Conservation (phyloP, 129 eudicot genomes). For the Flaveria brownii region DNA sequence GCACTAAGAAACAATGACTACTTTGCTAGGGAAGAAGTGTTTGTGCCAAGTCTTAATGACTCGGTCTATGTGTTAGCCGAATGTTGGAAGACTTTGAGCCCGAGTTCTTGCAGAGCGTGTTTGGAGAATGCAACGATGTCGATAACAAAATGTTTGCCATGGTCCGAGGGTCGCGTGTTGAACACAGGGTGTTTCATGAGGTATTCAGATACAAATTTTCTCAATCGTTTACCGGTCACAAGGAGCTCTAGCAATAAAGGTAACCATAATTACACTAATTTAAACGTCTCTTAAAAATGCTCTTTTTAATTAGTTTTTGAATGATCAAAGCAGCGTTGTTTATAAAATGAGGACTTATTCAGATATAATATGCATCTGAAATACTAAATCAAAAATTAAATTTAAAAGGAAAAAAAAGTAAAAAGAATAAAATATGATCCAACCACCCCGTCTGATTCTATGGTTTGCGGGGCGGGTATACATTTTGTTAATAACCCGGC, state of each 20-base stretch:
- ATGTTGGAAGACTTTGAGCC: slow-evolving; percentile 71
- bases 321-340: too few species aligned
- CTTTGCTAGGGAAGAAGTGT: slow-evolving; percentile 42
- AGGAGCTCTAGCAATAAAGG: slow-evolving; percentile 46
- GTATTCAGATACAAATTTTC: slow-evolving; percentile 75
- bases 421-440: too few species aligned
- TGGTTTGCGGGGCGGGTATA: too few species aligned
- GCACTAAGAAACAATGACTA: slow-evolving; percentile 41
- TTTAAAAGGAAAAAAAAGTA: too few species aligned
- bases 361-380: too few species aligned
- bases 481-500: too few species aligned
- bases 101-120: slow-evolving; percentile 53
- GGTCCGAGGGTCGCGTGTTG: slow-evolving; percentile 69
- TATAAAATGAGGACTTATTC: too few species aligned
- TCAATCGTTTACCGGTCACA: slow-evolving; percentile 45
- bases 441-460: too few species aligned
- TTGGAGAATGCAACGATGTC: slow-evolving; percentile 55
- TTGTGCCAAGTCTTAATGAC: slow-evolving; percentile 34
- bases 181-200: slow-evolving; percentile 79
- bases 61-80: slow-evolving; percentile 61
- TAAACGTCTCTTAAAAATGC: too few species aligned
- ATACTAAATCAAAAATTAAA: too few species aligned
- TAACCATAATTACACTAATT: too few species aligned
- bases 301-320: too few species aligned
- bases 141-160: slow-evolving; percentile 52